A percentile compares a stretch with the other conserved stretches of the same genome.
Conservation (phyloP, 208 protist species). For the Leishmania mexicana region DNA sequence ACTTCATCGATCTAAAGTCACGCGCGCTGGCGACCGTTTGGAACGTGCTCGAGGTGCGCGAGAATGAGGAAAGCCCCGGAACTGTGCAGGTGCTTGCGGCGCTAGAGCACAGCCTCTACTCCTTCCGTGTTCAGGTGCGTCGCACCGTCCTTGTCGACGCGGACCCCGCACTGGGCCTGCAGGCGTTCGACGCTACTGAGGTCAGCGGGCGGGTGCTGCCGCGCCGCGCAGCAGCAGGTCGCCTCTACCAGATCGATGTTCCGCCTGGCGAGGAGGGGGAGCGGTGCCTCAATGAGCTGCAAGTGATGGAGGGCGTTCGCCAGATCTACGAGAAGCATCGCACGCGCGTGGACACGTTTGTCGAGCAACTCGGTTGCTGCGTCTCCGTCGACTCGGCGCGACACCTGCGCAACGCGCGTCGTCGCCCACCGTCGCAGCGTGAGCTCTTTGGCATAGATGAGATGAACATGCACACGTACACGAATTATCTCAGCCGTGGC, state of each 20-base stretch:
- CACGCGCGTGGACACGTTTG: constrained; percentile 52
- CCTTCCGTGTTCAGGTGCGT: constrained; percentile 72
- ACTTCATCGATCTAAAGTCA: constrained; percentile 86
- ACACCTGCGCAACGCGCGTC: constrained; percentile 56
- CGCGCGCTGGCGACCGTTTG: constrained; percentile 71
- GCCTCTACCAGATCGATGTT: constrained; percentile 60
- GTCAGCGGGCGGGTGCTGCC: constrained; percentile 65
- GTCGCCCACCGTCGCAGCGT: constrained; percentile 46
- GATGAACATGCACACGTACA: constrained; percentile 43
- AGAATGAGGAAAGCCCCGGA: constrained; percentile 45
- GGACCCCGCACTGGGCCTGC: constrained; percentile 23
- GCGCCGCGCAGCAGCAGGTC: constrained; percentile 37
- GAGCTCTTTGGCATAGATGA: constrained; percentile 77
- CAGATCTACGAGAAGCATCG: constrained; percentile 81
- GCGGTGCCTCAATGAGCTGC: constrained; percentile 62
- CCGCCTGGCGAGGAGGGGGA: constrained; percentile 66
- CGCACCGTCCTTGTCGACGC: constrained; percentile 71
- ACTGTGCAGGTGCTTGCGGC: constrained; percentile 67
- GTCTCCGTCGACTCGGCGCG: constrained; percentile 45
- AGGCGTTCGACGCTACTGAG: constrained; percentile 25
- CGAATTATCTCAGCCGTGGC: constrained; percentile 52
- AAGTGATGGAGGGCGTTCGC: constrained; percentile 65
- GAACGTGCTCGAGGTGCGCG: constrained; percentile 85
- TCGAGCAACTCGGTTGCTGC: constrained; percentile 75
- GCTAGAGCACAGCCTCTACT: constrained; percentile 62